Evolutionary conservation across 352 stramenopile genomes (phyloP).

Genomic region (Globisporangium radiosum): DNA sequence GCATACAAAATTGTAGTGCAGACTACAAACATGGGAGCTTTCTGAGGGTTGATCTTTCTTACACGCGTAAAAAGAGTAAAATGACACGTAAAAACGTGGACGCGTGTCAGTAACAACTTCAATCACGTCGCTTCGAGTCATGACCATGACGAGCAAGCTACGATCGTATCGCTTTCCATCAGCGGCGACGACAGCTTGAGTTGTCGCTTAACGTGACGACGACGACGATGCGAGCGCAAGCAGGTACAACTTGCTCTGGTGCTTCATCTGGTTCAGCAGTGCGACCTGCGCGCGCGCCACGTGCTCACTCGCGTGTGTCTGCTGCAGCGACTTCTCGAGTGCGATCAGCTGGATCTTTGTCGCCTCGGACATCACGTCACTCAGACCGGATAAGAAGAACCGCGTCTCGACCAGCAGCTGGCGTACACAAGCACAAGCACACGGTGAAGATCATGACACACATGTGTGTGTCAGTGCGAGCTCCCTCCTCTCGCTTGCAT

Average conservation of each 20-base stretch:
- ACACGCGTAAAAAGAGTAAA: too few species aligned
- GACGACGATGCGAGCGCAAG: constrained; percentile 26
- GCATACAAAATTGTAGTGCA: too few species aligned
- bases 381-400: constrained; percentile 61
- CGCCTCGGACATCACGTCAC: constrained; percentile 39
- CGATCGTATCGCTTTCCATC: too few species aligned
- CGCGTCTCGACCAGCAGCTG: constrained; percentile 68
- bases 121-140: too few species aligned
- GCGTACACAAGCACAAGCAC: not conserved
- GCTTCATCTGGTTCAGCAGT: constrained; percentile 70
- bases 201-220: not conserved
- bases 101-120: too few species aligned
- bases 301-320: constrained; percentile 29
- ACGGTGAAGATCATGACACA: not conserved
- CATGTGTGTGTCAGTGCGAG: not conserved
- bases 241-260: constrained; percentile 76
- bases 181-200: not conserved
- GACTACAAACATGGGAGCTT: too few species aligned
- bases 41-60: too few species aligned
- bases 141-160: too few species aligned
- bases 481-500: not conserved
- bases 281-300: constrained; percentile 29
- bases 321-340: constrained; percentile 41
- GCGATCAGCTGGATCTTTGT: constrained; percentile 46
- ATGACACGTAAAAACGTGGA: too few species aligned